These are phyloP conservation scores for Aureobasidium sp. DNA, from an alignment of 2,329 filamentous ascomycete genomes.

Conservation along the genomic window DNA sequence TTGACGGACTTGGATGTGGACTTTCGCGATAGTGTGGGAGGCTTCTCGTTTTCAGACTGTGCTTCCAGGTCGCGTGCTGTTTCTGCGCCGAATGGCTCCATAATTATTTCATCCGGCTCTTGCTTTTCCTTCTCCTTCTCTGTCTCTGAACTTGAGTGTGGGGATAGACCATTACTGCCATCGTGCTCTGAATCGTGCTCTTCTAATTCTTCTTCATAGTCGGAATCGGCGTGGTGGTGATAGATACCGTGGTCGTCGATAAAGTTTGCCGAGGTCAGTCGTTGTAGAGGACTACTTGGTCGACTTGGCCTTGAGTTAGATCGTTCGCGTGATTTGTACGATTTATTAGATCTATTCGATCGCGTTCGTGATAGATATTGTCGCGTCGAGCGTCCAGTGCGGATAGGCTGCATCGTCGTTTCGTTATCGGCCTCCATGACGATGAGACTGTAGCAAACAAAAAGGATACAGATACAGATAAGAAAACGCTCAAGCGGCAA, in stretches of 20 bases:
- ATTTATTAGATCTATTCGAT: constrained; percentile 1
- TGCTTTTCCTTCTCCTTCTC: constrained; percentile 26
- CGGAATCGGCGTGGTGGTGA: constrained; percentile 23
- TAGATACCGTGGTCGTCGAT: constrained; percentile 39
- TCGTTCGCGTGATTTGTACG: constrained; percentile 14
- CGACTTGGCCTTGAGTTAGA: constrained; percentile 27
- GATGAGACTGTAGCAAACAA: constrained; percentile 1
- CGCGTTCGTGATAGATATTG: constrained; percentile 9
- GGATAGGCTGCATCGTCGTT: constrained; percentile 19
- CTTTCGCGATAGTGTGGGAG: constrained; percentile 24
- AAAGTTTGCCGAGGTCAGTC: constrained; percentile 36
- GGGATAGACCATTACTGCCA: constrained; percentile 5
- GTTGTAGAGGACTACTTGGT: constrained; percentile 26
- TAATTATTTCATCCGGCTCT: constrained; percentile 22
- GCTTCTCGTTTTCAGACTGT: not conserved
- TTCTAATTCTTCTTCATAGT: constrained; percentile 7
- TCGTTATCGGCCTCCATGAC: constrained; percentile 19
- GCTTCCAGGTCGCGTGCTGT: constrained; percentile 13
- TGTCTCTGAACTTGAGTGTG: constrained; percentile 10
- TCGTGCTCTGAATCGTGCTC: not conserved
- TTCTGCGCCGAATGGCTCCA: constrained; percentile 17
- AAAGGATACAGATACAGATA: constrained; percentile 5
- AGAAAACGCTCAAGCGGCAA: not conserved
- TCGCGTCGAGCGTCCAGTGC: constrained; percentile 18
- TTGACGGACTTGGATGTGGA: constrained; percentile 30